These are phyloP conservation scores for Hysterium pulicare DNA, from an alignment of 2,329 filamentous ascomycete species.

Conservation along the genomic window DNA sequence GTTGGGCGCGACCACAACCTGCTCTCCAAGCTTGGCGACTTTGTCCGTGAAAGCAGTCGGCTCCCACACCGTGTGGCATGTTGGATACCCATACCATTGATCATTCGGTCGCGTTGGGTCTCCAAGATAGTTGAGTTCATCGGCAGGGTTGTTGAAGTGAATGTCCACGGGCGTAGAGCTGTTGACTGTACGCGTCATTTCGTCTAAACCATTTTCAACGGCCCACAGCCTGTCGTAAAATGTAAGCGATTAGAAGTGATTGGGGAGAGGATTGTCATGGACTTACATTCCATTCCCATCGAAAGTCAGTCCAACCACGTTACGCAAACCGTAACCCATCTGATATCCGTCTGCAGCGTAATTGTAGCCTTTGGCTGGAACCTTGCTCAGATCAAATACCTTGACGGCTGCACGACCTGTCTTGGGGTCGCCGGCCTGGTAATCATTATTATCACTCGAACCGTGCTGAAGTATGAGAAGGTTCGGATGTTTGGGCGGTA, in stretches of 20 bases:
- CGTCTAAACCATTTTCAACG: constrained; percentile 68
- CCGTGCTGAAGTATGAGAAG: constrained; percentile 64
- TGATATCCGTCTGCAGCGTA: constrained; percentile 50
- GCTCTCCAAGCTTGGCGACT: constrained; percentile 21
- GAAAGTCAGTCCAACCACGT: constrained; percentile 64
- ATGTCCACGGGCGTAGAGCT: constrained; percentile 53
- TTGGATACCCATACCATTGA: constrained; percentile 65
- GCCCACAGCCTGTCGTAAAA: constrained; percentile 37
- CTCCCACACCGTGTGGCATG: constrained; percentile 62
- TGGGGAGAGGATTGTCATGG: background rate
- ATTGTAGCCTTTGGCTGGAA: constrained; percentile 24
- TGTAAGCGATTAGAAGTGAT: background rate
- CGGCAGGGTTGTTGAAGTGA: constrained; percentile 65
- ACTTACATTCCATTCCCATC: constrained; percentile 49
- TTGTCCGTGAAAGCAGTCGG: constrained; percentile 21
- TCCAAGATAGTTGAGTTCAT: constrained; percentile 69
- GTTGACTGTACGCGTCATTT: constrained; percentile 53
- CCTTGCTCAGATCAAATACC: constrained; percentile 49
- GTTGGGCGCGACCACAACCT: constrained; percentile 30
- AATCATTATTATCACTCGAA: constrained; percentile 60
- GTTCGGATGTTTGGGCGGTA: constrained; percentile 32
- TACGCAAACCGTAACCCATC: constrained; percentile 64
- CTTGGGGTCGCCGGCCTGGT: constrained; percentile 45
- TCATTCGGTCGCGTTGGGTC: constrained; percentile 41
- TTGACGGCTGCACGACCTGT: constrained; percentile 63